phyloP scores from a whole-genome alignment of 2,329 filamentous ascomycete species.

The Sordariomycetes sp. region DNA sequence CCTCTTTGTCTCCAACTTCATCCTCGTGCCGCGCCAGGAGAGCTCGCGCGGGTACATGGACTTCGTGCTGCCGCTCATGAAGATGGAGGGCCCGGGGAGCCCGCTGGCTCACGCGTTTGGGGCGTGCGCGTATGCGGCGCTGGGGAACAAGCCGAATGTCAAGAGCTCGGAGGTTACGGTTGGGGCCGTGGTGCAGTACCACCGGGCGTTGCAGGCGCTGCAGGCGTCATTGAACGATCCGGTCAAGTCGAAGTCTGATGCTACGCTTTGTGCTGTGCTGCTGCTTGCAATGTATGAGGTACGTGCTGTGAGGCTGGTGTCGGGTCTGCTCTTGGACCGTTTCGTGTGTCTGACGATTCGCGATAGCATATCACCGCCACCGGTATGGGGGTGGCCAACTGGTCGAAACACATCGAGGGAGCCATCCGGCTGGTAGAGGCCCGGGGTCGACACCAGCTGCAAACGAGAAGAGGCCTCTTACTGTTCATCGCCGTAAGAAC shows the following conservation, averaged over 20 bases:
- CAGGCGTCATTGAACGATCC: constrained; percentile 33
- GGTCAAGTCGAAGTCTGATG: constrained; percentile 34
- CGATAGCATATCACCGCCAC: constrained; percentile 35
- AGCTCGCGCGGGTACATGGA: constrained; percentile 42
- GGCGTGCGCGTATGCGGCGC: constrained; percentile 42
- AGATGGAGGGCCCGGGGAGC: constrained; percentile 24
- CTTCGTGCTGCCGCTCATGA: constrained; percentile 42
- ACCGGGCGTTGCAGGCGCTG: constrained; percentile 1
- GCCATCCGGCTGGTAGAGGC: constrained; percentile 48
- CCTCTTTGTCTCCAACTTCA: constrained; percentile 48
- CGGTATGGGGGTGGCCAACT: constrained; percentile 31
- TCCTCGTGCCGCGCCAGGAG: constrained; percentile 35
- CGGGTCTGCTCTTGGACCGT: background rate
- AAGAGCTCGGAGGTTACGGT: constrained; percentile 18
- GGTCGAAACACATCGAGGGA: constrained; percentile 51
- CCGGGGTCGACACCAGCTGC: constrained; percentile 40
- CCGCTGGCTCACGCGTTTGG: constrained; percentile 43
- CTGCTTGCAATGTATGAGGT: constrained; percentile 45
- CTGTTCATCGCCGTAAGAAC: constrained; percentile 47
- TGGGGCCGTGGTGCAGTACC: constrained; percentile 7
- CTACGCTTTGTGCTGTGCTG: constrained; percentile 44
- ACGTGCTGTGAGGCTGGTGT: constrained; percentile 13
- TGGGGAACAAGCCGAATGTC: constrained; percentile 34
- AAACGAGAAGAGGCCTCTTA: constrained; percentile 35
- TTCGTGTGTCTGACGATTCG: background rate